Conservation (phyloP, 306 rosid genomes). For the Lagenaria siceraria region DNA sequence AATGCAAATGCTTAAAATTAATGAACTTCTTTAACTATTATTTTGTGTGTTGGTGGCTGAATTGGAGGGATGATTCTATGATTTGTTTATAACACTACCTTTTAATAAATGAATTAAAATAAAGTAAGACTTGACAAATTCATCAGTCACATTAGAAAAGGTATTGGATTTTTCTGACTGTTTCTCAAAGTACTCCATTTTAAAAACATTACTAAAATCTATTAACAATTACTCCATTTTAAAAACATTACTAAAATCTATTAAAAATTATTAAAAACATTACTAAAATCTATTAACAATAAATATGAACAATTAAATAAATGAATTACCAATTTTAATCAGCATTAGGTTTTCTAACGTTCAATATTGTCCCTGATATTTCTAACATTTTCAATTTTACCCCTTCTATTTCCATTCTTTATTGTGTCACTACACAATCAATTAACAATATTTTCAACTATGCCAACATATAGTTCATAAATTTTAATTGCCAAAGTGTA, state of each 20-base stretch:
- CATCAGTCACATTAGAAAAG: background rate
- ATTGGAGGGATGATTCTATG: background rate
- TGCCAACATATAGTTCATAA: background rate
- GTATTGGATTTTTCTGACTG: background rate
- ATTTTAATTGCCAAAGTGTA: background rate
- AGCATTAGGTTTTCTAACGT: background rate
- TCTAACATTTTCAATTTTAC: background rate
- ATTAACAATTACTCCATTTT: background rate
- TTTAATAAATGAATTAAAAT: background rate
- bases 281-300: background rate
- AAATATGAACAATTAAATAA: background rate
- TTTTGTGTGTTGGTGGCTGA: background rate
- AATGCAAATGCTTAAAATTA: background rate
- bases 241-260: background rate
- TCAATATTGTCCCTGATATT: background rate
- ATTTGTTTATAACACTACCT: background rate
- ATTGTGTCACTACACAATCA: background rate
- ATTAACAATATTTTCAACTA: background rate
- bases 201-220: background rate
- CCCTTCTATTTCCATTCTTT: background rate
- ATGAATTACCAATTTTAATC: background rate
- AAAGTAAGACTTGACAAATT: background rate
- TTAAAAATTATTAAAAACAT: background rate
- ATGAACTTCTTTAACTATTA: background rate
- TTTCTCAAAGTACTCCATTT: background rate